A percentile compares a stretch with the other conserved stretches of the same genome.
Conservation (phyloP, 164 flowering plant genomes). For the Umbilicus rupestris region DNA sequence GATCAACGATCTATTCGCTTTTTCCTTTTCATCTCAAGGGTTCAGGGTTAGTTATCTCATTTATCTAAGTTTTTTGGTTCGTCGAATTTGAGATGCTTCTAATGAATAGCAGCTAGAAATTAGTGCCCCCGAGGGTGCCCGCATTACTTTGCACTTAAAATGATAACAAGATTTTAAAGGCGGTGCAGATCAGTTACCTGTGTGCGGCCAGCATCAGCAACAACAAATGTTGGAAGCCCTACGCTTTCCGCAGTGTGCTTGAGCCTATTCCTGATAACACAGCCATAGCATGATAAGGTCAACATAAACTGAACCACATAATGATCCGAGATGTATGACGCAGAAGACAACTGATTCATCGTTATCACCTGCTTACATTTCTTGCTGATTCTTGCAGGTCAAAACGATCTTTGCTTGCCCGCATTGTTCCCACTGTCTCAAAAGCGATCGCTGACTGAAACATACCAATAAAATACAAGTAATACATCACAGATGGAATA, state of each 20-base stretch:
- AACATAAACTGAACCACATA: neutral
- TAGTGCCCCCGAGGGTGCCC: neutral
- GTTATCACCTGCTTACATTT: slow-evolving; percentile 63
- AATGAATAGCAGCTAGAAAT: neutral
- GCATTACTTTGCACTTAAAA: neutral
- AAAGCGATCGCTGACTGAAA: slow-evolving; percentile 59
- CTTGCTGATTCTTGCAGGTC: slow-evolving; percentile 87
- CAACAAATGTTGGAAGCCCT: slow-evolving; percentile 91
- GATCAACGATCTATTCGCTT: too few species aligned
- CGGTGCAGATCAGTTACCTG: slow-evolving; percentile 36
- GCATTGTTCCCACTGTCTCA: slow-evolving; percentile 81
- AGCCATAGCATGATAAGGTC: neutral
- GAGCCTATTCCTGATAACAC: slow-evolving; percentile 56
- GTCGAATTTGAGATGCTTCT: neutral
- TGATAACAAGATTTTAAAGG: neutral
- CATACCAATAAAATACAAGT: neutral
- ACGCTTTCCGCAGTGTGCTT: slow-evolving; percentile 62
- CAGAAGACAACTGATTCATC: neutral
- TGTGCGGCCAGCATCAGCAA: slow-evolving; percentile 95
- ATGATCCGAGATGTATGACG: neutral
- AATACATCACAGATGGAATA: neutral
- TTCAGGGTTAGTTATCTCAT: too few species aligned
- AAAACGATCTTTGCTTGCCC: slow-evolving; percentile 91
- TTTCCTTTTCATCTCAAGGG: too few species aligned
- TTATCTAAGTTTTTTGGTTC: too few species aligned